Evolutionary conservation across 2,329 filamentous ascomycete species (phyloP).

Genomic region (Monascus ruber): DNA sequence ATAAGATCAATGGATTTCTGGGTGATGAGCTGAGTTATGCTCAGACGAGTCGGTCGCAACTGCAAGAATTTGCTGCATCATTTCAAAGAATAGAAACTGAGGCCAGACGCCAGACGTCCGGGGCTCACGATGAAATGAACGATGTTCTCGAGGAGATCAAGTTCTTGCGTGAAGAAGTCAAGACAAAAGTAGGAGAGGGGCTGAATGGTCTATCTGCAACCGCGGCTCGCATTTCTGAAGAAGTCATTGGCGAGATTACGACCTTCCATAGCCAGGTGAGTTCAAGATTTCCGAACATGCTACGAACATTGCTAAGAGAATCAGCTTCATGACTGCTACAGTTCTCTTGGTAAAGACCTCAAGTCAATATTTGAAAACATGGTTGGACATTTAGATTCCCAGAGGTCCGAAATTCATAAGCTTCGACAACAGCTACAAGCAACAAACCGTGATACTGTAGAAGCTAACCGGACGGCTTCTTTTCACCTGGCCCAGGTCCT

Average conservation of each 20-base stretch:
- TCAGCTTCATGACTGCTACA: conserved; percentile 73
- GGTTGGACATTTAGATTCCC: conserved; percentile 59
- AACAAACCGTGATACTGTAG: conserved; percentile 56
- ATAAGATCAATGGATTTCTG: conserved; percentile 67
- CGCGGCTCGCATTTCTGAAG: conserved; percentile 77
- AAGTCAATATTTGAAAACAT: conserved; percentile 76
- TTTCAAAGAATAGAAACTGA: conserved; percentile 59
- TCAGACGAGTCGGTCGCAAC: conserved; percentile 55
- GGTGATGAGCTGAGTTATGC: conserved; percentile 62
- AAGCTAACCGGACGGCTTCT: conserved; percentile 57
- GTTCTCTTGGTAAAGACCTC: conserved; percentile 71
- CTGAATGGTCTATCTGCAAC: conserved; percentile 71
- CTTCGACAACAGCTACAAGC: conserved; percentile 61
- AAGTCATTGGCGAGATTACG: conserved; percentile 74
- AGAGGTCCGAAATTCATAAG: conserved; percentile 63
- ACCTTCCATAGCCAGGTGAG: conserved; percentile 63
- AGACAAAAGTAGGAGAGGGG: conserved; percentile 72
- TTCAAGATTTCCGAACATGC: background rate
- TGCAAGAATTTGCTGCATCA: conserved; percentile 55
- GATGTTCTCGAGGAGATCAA: conserved; percentile 86
- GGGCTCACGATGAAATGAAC: conserved; percentile 75
- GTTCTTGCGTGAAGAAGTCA: conserved; percentile 76
- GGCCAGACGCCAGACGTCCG: conserved; percentile 40
- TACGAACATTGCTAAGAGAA: conserved; percentile 8
- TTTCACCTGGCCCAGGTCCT: conserved; percentile 56